Conservation (phyloP, 192 early-diverging fungal genomes). For the Backusella parvicylindrica region DNA sequence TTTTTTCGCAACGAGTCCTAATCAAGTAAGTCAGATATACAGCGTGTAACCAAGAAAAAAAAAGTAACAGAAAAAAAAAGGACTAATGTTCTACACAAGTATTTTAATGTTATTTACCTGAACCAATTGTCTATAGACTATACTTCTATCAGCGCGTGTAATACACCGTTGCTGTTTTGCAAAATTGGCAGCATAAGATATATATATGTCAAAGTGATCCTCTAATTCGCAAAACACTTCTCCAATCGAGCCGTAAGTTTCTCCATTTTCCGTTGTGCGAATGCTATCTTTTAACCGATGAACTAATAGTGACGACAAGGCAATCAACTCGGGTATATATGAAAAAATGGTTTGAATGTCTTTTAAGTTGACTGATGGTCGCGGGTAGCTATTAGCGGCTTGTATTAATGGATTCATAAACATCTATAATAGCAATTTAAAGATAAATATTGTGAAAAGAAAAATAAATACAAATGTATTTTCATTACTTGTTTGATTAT, state of each 20-base stretch:
- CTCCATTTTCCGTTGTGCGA: conserved; percentile 3
- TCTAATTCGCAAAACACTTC: conserved; percentile 30
- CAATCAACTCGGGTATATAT: conserved; percentile 35
- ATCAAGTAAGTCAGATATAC: conserved; percentile 15
- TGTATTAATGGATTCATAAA: conserved; percentile 41
- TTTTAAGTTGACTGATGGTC: conserved; percentile 28
- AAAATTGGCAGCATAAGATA: conserved; percentile 36
- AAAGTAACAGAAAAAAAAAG: neutral
- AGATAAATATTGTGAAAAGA: neutral
- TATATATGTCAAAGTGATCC: conserved; percentile 36
- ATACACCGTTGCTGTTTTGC: conserved; percentile 25
- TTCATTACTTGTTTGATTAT: conserved; percentile 44
- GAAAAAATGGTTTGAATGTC: conserved; percentile 38
- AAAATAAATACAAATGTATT: neutral
- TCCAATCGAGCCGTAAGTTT: conserved; percentile 21
- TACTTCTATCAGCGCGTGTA: conserved; percentile 21
- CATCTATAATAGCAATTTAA: conserved; percentile 14
- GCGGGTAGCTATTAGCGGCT: conserved; percentile 19
- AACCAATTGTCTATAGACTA: conserved; percentile 31
- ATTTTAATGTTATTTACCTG: conserved; percentile 22
- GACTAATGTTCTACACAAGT: neutral
- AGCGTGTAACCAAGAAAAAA: conserved; percentile 3
- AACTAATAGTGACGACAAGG: conserved; percentile 26
- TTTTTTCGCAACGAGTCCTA: conserved; percentile 42
- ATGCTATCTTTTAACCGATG: conserved; percentile 5